Percentiles rank a stretch among this genome's conserved stretches.
These are phyloP conservation scores for Aspergillus saccharolyticus DNA, from an alignment of 495 filamentous ascomycete genomes.

Conservation along the genomic window DNA sequence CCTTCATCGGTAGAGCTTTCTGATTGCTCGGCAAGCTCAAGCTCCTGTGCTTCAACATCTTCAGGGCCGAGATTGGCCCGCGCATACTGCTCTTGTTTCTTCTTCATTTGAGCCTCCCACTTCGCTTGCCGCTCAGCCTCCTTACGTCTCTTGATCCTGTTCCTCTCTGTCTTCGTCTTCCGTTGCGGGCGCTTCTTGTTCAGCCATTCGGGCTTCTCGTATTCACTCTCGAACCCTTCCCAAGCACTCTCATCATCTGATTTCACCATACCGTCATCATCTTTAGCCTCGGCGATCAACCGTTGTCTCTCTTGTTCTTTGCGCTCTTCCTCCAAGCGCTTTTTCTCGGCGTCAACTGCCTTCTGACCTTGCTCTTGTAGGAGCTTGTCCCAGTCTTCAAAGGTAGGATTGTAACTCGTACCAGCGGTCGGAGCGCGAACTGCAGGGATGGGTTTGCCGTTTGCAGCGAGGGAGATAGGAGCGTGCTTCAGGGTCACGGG, in stretches of 20 bases:
- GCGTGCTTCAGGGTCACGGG: constrained; percentile 71
- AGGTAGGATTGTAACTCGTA: constrained; percentile 85
- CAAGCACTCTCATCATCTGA: constrained; percentile 83
- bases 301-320: constrained; percentile 53
- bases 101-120: constrained; percentile 66
- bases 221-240: constrained; percentile 77
- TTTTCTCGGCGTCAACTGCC: constrained; percentile 74
- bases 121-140: constrained; percentile 69
- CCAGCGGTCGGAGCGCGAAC: constrained; percentile 73
- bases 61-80: constrained; percentile 60
- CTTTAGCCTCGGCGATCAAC: constrained; percentile 53
- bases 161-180: constrained; percentile 81
- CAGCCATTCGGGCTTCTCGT: constrained; percentile 54
- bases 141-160: constrained; percentile 81
- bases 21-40: constrained; percentile 17
- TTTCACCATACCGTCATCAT: constrained; percentile 62
- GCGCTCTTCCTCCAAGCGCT: constrained; percentile 62
- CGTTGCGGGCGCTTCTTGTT: constrained; percentile 69
- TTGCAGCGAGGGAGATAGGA: constrained; percentile 73
- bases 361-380: constrained; percentile 67
- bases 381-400: constrained; percentile 75
- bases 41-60: constrained; percentile 56
- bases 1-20: constrained; percentile 51
- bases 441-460: constrained; percentile 71
- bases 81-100: constrained; percentile 60